Conservation (phyloP, 371 early-diverging fungal species). For the Circinella umbellata region DNA sequence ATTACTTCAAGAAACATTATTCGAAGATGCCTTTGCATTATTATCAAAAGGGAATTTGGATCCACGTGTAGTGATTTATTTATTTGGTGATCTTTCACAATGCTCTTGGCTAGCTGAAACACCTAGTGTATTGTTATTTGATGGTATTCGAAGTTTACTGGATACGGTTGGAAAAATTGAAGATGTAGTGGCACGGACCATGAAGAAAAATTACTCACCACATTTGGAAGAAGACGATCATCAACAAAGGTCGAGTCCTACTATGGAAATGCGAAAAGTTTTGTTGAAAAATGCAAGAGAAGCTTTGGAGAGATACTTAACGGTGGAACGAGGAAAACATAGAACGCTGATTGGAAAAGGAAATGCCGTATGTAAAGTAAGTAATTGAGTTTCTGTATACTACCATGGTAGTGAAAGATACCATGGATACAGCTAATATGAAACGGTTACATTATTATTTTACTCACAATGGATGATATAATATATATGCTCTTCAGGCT, state of each 20-base stretch:
- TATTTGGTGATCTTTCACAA: conserved; percentile 63
- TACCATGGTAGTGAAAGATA: no score
- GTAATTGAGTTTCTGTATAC: no score
- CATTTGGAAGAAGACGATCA: conserved; percentile 31
- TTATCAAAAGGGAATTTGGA: conserved; percentile 71
- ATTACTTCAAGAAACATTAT: conserved; percentile 65
- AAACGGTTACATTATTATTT: no score
- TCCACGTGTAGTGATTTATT: conserved; percentile 61
- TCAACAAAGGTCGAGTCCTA: conserved; percentile 9
- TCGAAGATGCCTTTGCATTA: conserved; percentile 70
- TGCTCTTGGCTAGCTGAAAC: conserved; percentile 26
- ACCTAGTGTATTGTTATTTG: conserved; percentile 44
- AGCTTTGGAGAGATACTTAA: conserved; percentile 52
- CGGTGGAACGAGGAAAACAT: conserved; percentile 42
- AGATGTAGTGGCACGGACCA: conserved; percentile 38
- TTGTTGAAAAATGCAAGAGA: conserved; percentile 67
- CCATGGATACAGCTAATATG: no score
- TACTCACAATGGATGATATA: background rate
- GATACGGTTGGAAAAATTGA: conserved; percentile 52
- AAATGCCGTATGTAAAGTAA: conserved; percentile 34
- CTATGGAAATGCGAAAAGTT: conserved; percentile 43
- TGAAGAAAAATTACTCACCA: conserved; percentile 33
- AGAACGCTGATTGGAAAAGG: conserved; percentile 33
- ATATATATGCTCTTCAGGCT: conserved; percentile 40
- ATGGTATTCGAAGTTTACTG: conserved; percentile 45